Evolutionary conservation across 768 basidiomycete species (phyloP).

Genomic region (Xanthoconium stramineum): DNA sequence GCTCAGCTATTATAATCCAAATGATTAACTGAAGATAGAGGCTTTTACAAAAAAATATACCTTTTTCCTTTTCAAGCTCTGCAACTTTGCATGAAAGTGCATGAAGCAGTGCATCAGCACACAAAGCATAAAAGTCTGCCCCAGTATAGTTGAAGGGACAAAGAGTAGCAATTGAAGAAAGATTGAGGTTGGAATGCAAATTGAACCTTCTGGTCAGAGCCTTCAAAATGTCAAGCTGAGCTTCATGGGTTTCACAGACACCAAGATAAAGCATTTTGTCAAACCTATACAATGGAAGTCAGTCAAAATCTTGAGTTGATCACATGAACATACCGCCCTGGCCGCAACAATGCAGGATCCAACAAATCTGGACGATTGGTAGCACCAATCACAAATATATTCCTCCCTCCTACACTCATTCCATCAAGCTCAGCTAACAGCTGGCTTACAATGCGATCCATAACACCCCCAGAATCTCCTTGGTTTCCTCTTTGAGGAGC

Average conservation of each 20-base stretch:
- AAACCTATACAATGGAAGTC: slow-evolving; percentile 54
- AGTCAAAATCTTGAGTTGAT: not conserved
- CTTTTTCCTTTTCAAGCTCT: slow-evolving; percentile 71
- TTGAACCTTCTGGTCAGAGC: slow-evolving; percentile 93
- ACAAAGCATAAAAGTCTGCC: slow-evolving; percentile 97
- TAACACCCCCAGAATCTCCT: slow-evolving; percentile 95
- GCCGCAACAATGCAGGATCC: slow-evolving; percentile 85
- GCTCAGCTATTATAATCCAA: slow-evolving; percentile 2
- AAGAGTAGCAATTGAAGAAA: slow-evolving; percentile 58
- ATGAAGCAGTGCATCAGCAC: slow-evolving; percentile 93
- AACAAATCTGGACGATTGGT: slow-evolving; percentile 92
- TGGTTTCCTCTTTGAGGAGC: slow-evolving; percentile 94
- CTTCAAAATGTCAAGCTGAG: slow-evolving; percentile 81
- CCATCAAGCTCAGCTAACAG: slow-evolving; percentile 92
- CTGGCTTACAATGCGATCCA: slow-evolving; percentile 97
- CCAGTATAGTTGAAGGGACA: slow-evolving; percentile 96
- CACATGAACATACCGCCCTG: slow-evolving; percentile 61
- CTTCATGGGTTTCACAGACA: slow-evolving; percentile 81
- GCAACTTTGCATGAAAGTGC: slow-evolving; percentile 90
- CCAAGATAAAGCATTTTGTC: slow-evolving; percentile 96
- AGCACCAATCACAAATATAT: slow-evolving; percentile 93
- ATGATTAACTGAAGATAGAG: not conserved
- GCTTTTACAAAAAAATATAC: slow-evolving; percentile 31
- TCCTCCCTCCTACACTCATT: slow-evolving; percentile 64
- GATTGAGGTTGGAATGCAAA: slow-evolving; percentile 63